phyloP scores from a whole-genome alignment of 2,329 filamentous ascomycete genomes.

The Talaromyces sp. region DNA sequence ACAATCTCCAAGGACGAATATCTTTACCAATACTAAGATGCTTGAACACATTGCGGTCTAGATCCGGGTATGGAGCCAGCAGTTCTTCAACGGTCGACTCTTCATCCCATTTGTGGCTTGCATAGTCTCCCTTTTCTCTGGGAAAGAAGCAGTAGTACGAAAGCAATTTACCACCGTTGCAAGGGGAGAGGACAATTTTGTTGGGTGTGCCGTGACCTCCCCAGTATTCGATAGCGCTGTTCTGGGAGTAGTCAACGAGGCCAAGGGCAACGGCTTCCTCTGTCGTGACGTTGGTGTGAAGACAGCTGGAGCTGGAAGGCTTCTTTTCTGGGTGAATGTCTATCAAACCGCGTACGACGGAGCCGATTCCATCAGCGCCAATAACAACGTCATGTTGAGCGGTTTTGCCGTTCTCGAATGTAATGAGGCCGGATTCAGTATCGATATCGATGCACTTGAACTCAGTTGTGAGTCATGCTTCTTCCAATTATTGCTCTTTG shows the following conservation, averaged over 20 bases:
- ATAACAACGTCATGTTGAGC: conserved; percentile 59
- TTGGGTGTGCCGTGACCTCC: conserved; percentile 62
- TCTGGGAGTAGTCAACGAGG: conserved; percentile 59
- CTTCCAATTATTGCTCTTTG: not conserved
- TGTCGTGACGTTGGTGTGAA: conserved; percentile 63
- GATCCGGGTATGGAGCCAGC: conserved; percentile 57
- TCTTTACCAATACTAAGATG: conserved; percentile 61
- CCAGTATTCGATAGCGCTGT: conserved; percentile 67
- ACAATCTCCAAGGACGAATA: conserved; percentile 64
- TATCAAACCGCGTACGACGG: conserved; percentile 59
- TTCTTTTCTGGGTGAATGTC: conserved; percentile 60
- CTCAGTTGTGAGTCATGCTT: not conserved
- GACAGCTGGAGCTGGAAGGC: conserved; percentile 59
- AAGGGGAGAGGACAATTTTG: conserved; percentile 69
- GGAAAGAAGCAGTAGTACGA: conserved; percentile 72
- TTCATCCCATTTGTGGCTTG: conserved; percentile 58
- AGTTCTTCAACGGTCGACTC: conserved; percentile 58
- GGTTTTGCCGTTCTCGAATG: conserved; percentile 52
- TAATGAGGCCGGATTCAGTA: conserved; percentile 48
- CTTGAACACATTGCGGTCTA: conserved; percentile 56
- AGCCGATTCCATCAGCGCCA: conserved; percentile 67
- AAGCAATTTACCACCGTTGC: conserved; percentile 62
- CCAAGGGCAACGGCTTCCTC: conserved; percentile 59
- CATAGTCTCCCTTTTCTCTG: conserved; percentile 58
- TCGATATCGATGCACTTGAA: conserved; percentile 47